A percentile compares a stretch with the other conserved stretches of the same genome.
Evolutionary conservation across 768 basidiomycete genomes (phyloP).

Genomic region (Kwoniella dendrophila): DNA sequence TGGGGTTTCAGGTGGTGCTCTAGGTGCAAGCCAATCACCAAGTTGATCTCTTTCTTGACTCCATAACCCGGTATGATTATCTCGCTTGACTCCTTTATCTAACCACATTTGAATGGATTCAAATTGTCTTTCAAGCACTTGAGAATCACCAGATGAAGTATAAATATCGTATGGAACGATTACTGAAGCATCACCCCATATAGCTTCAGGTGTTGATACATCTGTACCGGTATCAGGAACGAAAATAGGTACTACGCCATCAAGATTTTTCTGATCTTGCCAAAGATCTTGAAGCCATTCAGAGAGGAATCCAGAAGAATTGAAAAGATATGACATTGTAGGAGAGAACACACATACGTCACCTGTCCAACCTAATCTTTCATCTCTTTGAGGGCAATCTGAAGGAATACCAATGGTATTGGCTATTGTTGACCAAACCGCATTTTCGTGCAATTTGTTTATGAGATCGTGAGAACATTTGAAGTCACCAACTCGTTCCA

Average conservation of each 20-base stretch:
- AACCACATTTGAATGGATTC: slow-evolving; percentile 45
- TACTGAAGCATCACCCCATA: slow-evolving; percentile 49
- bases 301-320: slow-evolving; percentile 36
- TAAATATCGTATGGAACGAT: slow-evolving; percentile 46
- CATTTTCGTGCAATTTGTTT: slow-evolving; percentile 40
- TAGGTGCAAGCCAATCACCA: slow-evolving; percentile 52
- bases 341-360: slow-evolving; percentile 50
- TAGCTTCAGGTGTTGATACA: slow-evolving; percentile 20
- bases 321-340: slow-evolving; percentile 43
- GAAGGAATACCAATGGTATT: slow-evolving; percentile 47
- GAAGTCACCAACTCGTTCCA: slow-evolving; percentile 38
- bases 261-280: slow-evolving; percentile 34
- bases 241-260: slow-evolving; percentile 37
- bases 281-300: slow-evolving; percentile 47
- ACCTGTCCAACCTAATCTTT: slow-evolving; percentile 53
- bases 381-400: slow-evolving; percentile 54
- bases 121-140: slow-evolving; percentile 36
- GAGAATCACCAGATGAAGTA: slow-evolving; percentile 32
- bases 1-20: slow-evolving; percentile 33
- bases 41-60: slow-evolving; percentile 20
- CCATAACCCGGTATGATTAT: slow-evolving; percentile 31
- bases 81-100: slow-evolving; percentile 42
- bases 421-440: slow-evolving; percentile 37
- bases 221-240: slow-evolving; percentile 35
- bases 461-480: slow-evolving; percentile 40